These are phyloP conservation scores for Globisporangium lucens DNA, from an alignment of 352 stramenopile species.

Conservation along the genomic window DNA sequence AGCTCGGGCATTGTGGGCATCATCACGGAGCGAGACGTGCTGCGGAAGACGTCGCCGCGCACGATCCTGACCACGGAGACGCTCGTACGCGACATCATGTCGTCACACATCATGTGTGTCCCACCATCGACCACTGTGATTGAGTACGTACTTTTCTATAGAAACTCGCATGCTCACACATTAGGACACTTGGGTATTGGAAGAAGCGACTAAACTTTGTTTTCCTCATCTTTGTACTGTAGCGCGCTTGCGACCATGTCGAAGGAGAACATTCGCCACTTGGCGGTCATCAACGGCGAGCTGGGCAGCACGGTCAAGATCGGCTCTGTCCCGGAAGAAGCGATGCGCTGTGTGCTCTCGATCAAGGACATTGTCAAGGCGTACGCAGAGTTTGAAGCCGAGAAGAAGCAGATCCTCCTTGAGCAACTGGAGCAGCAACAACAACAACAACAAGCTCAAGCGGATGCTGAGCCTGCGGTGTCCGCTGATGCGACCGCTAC, in stretches of 20 bases:
- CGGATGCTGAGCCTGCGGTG: not conserved
- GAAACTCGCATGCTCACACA: not conserved
- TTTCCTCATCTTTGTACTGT: constrained; percentile 19
- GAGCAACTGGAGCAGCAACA: constrained; percentile 6
- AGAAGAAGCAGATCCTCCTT: constrained; percentile 34
- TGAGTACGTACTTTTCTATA: constrained; percentile 39
- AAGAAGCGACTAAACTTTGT: not conserved
- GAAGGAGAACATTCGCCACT: constrained; percentile 84
- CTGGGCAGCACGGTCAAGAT: constrained; percentile 69
- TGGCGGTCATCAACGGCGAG: constrained; percentile 79
- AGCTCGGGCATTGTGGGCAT: constrained; percentile 74
- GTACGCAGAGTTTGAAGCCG: constrained; percentile 60
- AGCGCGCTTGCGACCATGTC: constrained; percentile 82
- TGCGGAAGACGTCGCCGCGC: constrained; percentile 70
- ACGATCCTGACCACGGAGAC: constrained; percentile 45
- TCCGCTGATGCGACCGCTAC: not conserved
- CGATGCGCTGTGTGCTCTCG: constrained; percentile 82
- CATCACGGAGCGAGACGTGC: constrained; percentile 77
- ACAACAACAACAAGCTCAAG: not conserved
- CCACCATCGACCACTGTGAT: constrained; percentile 76
- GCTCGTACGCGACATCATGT: constrained; percentile 79
- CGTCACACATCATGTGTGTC: constrained; percentile 85
- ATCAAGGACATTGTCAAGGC: constrained; percentile 85
- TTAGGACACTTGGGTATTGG: not conserved
- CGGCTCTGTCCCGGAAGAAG: constrained; percentile 72